Conservation (phyloP, 2,329 filamentous ascomycete genomes). For the Claviceps paspali region DNA sequence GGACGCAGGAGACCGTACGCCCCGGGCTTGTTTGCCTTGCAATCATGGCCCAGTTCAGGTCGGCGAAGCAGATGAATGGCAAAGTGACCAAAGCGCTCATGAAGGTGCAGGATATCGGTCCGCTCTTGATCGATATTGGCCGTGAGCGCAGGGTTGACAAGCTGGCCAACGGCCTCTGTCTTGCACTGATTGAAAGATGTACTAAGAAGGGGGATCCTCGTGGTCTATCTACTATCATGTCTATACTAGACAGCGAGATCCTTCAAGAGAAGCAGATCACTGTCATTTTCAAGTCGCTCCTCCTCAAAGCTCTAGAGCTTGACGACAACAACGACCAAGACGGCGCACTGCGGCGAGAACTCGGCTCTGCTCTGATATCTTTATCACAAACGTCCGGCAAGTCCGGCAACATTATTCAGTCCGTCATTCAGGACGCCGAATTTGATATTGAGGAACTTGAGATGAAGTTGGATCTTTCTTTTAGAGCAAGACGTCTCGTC, state of each 20-base stretch:
- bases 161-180: slow-evolving; percentile 54
- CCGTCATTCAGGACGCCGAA: slow-evolving; percentile 49
- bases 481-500: slow-evolving; percentile 42
- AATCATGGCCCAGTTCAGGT: slow-evolving; percentile 67
- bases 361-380: slow-evolving; percentile 51
- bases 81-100: slow-evolving; percentile 55
- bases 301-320: slow-evolving; percentile 44
- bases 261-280: slow-evolving; percentile 47
- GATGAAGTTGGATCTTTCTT: slow-evolving; percentile 55
- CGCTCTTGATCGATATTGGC: slow-evolving; percentile 44
- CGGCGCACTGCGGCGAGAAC: slow-evolving; percentile 42
- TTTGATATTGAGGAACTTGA: slow-evolving; percentile 63
- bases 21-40: slow-evolving; percentile 67
- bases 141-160: slow-evolving; percentile 54
- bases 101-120: slow-evolving; percentile 44
- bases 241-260: slow-evolving; percentile 42
- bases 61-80: slow-evolving; percentile 51
- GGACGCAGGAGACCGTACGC: slow-evolving; percentile 56
- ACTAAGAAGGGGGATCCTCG: slow-evolving; percentile 42
- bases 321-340: slow-evolving; percentile 38
- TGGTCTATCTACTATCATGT: slow-evolving; percentile 43
- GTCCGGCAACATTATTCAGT: slow-evolving; percentile 47
- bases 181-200: slow-evolving; percentile 48
- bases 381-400: slow-evolving; percentile 45
- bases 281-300: slow-evolving; percentile 50